Base-by-base conservation (phyloP, 2,329 filamentous ascomycete species). In the Phialocephala subalpina region DNA sequence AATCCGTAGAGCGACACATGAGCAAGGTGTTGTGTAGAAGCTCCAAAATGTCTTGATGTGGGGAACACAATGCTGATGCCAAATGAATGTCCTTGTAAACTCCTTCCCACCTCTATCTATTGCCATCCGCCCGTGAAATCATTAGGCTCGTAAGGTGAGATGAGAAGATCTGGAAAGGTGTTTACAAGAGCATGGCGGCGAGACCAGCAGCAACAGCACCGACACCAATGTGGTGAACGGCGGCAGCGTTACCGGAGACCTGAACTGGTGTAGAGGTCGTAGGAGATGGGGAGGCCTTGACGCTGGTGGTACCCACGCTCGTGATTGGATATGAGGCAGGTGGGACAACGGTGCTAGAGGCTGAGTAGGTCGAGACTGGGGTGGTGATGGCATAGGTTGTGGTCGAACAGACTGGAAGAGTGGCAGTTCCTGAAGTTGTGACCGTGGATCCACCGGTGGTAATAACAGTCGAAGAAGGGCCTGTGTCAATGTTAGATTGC, bases 351-450 rank as follows among this genome's bases (percentile, higher is more conserved):
- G 85, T 70, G 9, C n/a, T 11, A 22, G 45, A 9, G n/a, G n/a
- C 45, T 11, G n/a, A 5, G 33, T 77, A 78, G 60, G 84, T 85
- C 40, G 83, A 74, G 65, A 73, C 73, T 3, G 84, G 82, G 80
- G 64, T 53, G 18, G 67, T 68, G 16, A 57, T 47, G 42, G 63
- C 40, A 40, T 38, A 49, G n/a, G 59, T 61, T 6, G 58, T 33
- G 9, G 47, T 55, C 14, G 33, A 36, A 18, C 45, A 53, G 42
- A 66, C 57, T 11, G 58, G 33, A 25, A 66, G 58, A 18, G 68
- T 70, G 29, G 66, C 63, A 9, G 38, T 69, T 1, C 63, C 67
- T 8, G 65, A 47, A 25, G 68, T 62, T 33, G 67, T 62, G 12
- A 69, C 67, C 18, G 73, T 73, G 52, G 73, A 62, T 35, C 69